Base-by-base conservation (phyloP, 345 rosid species). In the Raphanus raphanistrum region DNA sequence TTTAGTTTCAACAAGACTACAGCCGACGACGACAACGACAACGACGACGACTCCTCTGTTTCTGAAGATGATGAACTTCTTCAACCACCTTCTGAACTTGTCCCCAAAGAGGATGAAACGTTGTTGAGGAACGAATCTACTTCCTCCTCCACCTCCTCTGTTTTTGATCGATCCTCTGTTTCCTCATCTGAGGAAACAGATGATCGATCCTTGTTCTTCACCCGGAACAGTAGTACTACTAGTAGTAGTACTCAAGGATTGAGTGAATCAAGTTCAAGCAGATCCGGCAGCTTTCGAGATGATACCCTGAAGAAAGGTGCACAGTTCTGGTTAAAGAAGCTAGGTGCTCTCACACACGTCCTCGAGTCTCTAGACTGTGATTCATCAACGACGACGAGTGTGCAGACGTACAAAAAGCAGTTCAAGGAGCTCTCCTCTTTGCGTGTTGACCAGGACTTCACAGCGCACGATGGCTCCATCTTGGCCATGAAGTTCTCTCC, bases 381-480 rank as follows among this genome's bases (percentile, higher is more conserved):
- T 57, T 64, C 83, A 11, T 58, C 72, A 2, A 72, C 54, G 0
- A 6, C 68, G 59, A 75, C 67, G 41, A 35, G 77, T 58, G 87
- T 85, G 41, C 84, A 76, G 9, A 80, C 90, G 0, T 61, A 54
- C 3, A 85, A 82, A 66, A 91, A 91, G 76, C 84, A 80, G 68
- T 71, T 75, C 12, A 88, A 86, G 73, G 92, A 91, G 76, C 78
- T 91, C 43, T 88, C 97, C 13, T 86, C 94, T 45, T 80, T 91
- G 3, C 82, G 82, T 71, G 36, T 82, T 13, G 95, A 89, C 27
- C 97, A 92, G 81, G 93, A 90, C 1, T 83, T 90, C 71, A 15
- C 77, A 36, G 97, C 93, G 26, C 97, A 92, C 29, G 82, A 87
- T 28, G 95, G 95, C 16, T 86, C 90, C 36, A 89, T 90, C 66